A percentile compares a stretch with the other conserved stretches of the same genome.
phyloP scores from a whole-genome alignment of 805 yeast species.

The Candida taoyuanica region DNA sequence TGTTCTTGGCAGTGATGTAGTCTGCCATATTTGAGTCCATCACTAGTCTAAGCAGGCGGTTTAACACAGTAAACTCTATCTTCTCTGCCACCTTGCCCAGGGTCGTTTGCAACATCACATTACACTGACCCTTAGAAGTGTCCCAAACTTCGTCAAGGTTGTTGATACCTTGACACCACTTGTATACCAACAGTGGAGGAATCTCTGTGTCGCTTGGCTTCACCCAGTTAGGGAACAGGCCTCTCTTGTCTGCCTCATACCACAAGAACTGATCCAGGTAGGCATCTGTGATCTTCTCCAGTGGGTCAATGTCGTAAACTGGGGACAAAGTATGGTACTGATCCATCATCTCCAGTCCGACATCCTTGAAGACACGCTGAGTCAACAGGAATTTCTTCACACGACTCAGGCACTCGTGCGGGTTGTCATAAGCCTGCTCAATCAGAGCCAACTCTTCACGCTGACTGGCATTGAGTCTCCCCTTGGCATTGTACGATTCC shows the following conservation, averaged over 20 bases:
- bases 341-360: constrained; percentile 85
- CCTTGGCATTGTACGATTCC: constrained; percentile 69
- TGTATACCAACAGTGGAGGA: constrained; percentile 86
- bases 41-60: constrained; percentile 72
- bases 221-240: constrained; percentile 91
- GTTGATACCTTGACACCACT: constrained; percentile 91
- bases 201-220: constrained; percentile 93
- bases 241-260: constrained; percentile 89
- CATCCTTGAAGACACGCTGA: constrained; percentile 90
- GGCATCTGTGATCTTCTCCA: constrained; percentile 95
- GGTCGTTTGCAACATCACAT: constrained; percentile 78
- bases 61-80: constrained; percentile 81
- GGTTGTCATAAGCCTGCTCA: constrained; percentile 95
- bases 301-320: constrained; percentile 81
- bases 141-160: constrained; percentile 79
- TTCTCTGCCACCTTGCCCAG: constrained; percentile 74
- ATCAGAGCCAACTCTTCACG: constrained; percentile 90
- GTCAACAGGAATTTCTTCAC: constrained; percentile 78
- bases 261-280: constrained; percentile 92
- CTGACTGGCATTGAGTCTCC: constrained; percentile 78
- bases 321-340: constrained; percentile 80
- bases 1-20: constrained; percentile 88
- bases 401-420: constrained; percentile 85
- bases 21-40: constrained; percentile 92
- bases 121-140: constrained; percentile 63